Evolutionary conservation across 2,329 filamentous ascomycete genomes (phyloP), one percentile per base, ranked within the genome.

Genomic region (Magnaporthales sp.): DNA sequence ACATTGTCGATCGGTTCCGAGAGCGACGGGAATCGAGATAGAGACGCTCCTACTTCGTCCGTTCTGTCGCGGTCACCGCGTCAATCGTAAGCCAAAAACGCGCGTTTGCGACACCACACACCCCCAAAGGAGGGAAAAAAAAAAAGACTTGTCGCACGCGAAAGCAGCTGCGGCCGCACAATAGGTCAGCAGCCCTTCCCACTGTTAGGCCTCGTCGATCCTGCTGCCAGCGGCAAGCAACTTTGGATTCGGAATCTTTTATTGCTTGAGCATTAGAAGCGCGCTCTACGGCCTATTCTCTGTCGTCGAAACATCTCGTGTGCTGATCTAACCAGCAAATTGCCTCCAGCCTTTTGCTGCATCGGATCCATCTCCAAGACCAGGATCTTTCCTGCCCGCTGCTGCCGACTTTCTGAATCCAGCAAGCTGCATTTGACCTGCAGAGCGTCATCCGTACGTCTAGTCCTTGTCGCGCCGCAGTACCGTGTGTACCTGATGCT

Each of bases 361-460:
- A 63, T 63, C 31, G 61, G n/a, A 22, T 31, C 61, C 29, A 32
- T 38, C 30, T 38, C 32, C 19, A 22, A 31, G n/a, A 46, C 62
- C 30, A 24, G 30, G 62, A 31, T 38, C 61, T 63, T 31, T 38
- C 22, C 19, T 31, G n/a, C 61, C 31, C 19, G 62, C 62, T 31
- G 62, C 62, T 63, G 62, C 62, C 27, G 62, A 19, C 31, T 24
- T 38, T 31, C 62, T 63, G 19, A 38, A 63, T 38, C 62, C 30
- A 63, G 62, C 31, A 63, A 26, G 30, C 62, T 63, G 62, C 62
- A 63, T 63, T 62, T 63, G 19, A 38, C 62, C 62, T 63, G 62
- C 62, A 46, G 62, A 29, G 62, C 62, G 62, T 46, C 62, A 63
- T 63, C 62, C 54, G 54, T 26, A 22, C 54, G 54, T 26, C 54